Evolutionary conservation across 176 grass and related monocot species (phyloP).

Genomic region (Musa beccarii): DNA sequence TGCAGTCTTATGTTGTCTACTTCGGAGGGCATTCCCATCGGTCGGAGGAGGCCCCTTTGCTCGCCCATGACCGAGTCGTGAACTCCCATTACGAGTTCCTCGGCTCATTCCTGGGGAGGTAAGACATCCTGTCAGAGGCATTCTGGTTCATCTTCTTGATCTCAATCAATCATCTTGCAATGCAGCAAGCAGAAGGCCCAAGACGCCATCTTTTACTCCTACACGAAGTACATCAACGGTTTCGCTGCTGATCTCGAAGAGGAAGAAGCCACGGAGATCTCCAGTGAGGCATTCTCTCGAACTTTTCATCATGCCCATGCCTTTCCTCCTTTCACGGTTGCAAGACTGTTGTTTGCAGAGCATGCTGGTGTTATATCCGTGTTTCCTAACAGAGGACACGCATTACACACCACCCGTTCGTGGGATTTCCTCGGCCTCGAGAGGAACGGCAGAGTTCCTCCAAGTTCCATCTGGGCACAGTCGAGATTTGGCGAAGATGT

Average conservation of each 20-base stretch:
- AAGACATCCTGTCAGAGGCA: neutral
- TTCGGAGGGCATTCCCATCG: conserved; percentile 59
- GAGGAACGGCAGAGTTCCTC: conserved; percentile 32
- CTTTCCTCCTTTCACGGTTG: neutral
- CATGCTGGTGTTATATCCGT: conserved; percentile 64
- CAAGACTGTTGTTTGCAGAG: conserved; percentile 32
- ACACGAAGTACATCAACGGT: conserved; percentile 82
- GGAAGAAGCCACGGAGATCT: conserved; percentile 42
- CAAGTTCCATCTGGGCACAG: conserved; percentile 50
- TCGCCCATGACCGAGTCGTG: conserved; percentile 28
- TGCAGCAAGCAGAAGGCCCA: conserved; percentile 56
- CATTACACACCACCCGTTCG: conserved; percentile 73
- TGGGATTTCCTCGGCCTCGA: conserved; percentile 87
- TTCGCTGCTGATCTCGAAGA: conserved; percentile 74
- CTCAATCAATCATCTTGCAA: neutral
- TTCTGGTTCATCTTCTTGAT: neutral
- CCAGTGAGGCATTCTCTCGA: conserved; percentile 24
- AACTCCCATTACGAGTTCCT: conserved; percentile 57
- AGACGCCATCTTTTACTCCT: conserved; percentile 87
- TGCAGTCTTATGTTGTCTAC: conserved; percentile 83
- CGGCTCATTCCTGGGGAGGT: conserved; percentile 65
- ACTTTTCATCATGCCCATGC: neutral
- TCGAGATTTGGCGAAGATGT: conserved; percentile 55
- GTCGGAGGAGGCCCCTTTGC: conserved; percentile 24
- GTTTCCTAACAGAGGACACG: conserved; percentile 74